Evolutionary conservation across 306 rosid genomes (phyloP), one percentile per base, ranked within the genome.

Genomic region (Canavalia gladiata): DNA sequence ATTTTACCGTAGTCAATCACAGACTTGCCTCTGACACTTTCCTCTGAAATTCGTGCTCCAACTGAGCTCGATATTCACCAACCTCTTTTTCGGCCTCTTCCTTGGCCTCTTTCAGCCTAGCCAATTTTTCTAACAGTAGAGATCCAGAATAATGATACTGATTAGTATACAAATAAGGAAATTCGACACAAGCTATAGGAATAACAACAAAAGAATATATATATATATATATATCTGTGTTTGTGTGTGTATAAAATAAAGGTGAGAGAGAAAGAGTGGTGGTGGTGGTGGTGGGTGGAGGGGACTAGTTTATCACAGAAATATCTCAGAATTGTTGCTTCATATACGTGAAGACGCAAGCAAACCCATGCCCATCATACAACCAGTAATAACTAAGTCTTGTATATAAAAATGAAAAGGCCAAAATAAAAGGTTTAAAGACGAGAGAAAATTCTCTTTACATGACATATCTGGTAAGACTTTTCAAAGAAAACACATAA

Each of bases 21-120:
- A 33, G 51, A 55, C 74, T 55, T 78, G 88, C 98, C 89, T 88
- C 94, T 28, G 85, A 72, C 28, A 91, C 71, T 87, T 92, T 92
- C 89, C 83, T 90, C 83, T 94, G 94, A 82, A 90, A 94, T 82
- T 92, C 90, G 25, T 11, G 56, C 80, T 94, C 98, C 81, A 89
- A 84, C 73, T 90, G 97, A 57, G 88, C 84, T 35, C 97, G 89
- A 69, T 85, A 89, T 76, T 89, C 91, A 54, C 94, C 89, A 56
- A 92, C 84, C 88, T 94, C 97, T 94, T 62, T 91, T 67, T 81
- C 95, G 3, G 98, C 97, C 88, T 92, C 97, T 9, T 92, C 95
- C 81, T 94, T 89, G 68, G 97, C 97, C 81, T 91, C 94, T 83
- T 90, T 94, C 88, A 94, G 87, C 64, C 97, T 91, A 69, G 91